These are phyloP conservation scores for Berkeleyomyces rouxiae DNA, from an alignment of 2,329 filamentous ascomycete genomes.

Conservation along the genomic window DNA sequence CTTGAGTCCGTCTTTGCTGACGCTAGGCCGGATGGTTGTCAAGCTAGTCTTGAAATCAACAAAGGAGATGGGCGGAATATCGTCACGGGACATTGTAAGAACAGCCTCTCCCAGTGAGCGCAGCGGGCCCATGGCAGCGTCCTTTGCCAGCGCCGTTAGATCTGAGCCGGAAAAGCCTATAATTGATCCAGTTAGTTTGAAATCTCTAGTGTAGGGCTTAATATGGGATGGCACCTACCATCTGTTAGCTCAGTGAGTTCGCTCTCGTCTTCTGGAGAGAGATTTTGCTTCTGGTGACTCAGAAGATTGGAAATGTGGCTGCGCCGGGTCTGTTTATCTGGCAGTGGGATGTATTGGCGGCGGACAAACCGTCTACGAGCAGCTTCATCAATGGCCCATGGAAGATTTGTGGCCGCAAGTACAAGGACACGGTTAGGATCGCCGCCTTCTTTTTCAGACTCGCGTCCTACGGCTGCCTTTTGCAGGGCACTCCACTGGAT, in stretches of 20 bases:
- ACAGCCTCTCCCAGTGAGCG: conserved; percentile 79
- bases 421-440: conserved; percentile 84
- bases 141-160: conserved; percentile 90
- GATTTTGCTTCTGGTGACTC: conserved; percentile 70
- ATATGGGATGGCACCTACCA: conserved; percentile 34
- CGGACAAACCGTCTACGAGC: conserved; percentile 80
- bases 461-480: conserved; percentile 74
- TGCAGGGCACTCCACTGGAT: conserved; percentile 96
- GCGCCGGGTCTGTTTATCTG: conserved; percentile 65
- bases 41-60: conserved; percentile 74
- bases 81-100: conserved; percentile 80
- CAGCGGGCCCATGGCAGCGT: conserved; percentile 92
- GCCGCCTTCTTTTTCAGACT: conserved; percentile 31
- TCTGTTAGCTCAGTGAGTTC: conserved; percentile 66
- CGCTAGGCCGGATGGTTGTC: conserved; percentile 71
- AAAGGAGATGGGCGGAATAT: conserved; percentile 75
- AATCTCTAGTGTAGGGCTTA: conserved; percentile 10
- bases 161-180: conserved; percentile 93
- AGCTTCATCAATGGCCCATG: conserved; percentile 96
- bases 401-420: conserved; percentile 84
- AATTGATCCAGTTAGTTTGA: conserved; percentile 1
- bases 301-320: conserved; percentile 65
- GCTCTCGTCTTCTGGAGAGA: conserved; percentile 56
- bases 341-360: conserved; percentile 88
- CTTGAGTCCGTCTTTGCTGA: conserved; percentile 68